Evolutionary conservation across 257 asterid species (phyloP).

Genomic region (Solanum ossicruentum): DNA sequence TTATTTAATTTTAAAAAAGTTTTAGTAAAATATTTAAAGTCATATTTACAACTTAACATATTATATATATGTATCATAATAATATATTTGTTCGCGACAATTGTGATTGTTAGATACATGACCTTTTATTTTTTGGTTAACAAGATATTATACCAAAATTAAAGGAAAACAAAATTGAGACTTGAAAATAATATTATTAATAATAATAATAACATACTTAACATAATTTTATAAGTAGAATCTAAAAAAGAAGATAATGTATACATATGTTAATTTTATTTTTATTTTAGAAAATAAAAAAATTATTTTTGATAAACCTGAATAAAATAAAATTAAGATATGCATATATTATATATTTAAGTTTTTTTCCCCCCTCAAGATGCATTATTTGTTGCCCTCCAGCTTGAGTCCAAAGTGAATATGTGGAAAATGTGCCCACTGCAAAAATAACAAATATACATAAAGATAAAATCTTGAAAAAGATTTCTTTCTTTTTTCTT

Average conservation of each 20-base stretch:
- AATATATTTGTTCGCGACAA: too few relatives aligned
- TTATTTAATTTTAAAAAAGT: neutral
- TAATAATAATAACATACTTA: too few relatives aligned
- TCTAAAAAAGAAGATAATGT: too few relatives aligned
- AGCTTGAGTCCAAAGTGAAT: conserved; percentile 75
- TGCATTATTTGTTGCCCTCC: conserved; percentile 32
- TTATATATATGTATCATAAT: too few relatives aligned
- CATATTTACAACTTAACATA: too few relatives aligned
- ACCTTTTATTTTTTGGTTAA: neutral
- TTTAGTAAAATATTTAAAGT: too few relatives aligned
- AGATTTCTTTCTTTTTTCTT: neutral
- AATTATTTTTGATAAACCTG: too few relatives aligned
- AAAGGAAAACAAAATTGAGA: neutral
- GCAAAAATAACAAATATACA: conserved; percentile 2
- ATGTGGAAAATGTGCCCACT: conserved; percentile 99
- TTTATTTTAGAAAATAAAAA: too few relatives aligned
- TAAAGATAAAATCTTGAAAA: neutral
- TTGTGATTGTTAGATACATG: neutral
- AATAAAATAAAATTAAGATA: neutral
- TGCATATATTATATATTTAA: neutral
- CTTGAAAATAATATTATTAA: neutral
- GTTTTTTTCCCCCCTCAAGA: neutral
- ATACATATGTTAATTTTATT: too few relatives aligned
- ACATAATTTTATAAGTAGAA: too few relatives aligned
- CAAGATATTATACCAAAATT: neutral